Conservation (phyloP, 805 yeast species). For the Hanseniaspora vineae region DNA sequence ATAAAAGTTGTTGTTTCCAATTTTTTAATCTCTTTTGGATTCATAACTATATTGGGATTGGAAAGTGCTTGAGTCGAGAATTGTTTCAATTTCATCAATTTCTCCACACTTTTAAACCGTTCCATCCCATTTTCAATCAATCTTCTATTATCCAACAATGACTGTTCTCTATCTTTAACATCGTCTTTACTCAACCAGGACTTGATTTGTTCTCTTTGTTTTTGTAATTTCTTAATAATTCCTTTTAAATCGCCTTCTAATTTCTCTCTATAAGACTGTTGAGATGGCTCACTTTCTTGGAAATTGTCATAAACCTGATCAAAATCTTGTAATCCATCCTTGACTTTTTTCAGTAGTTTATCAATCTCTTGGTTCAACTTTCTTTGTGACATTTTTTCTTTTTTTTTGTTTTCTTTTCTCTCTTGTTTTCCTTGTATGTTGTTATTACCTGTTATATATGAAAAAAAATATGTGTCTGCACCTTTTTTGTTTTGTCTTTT, state of each 20-base stretch:
- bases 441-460: no score
- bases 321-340: conserved; percentile 79
- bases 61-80: conserved; percentile 87
- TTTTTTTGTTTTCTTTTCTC: not conserved
- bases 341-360: conserved; percentile 81
- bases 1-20: conserved; percentile 60
- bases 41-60: conserved; percentile 44
- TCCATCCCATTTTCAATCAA: conserved; percentile 79
- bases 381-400: conserved; percentile 31
- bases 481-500: no score
- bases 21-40: conserved; percentile 72
- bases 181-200: conserved; percentile 88
- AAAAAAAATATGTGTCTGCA: no score
- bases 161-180: conserved; percentile 74
- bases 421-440: not conserved
- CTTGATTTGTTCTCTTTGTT: conserved; percentile 89
- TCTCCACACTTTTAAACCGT: conserved; percentile 86
- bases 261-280: conserved; percentile 83
- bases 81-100: conserved; percentile 85
- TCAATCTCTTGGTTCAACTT: conserved; percentile 65
- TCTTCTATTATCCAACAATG: conserved; percentile 60
- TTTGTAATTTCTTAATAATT: conserved; percentile 87
- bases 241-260: conserved; percentile 84
- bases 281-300: conserved; percentile 49
- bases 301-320: conserved; percentile 81